Conservation (phyloP, 345 rosid species). For the Erodium maritimum region DNA sequence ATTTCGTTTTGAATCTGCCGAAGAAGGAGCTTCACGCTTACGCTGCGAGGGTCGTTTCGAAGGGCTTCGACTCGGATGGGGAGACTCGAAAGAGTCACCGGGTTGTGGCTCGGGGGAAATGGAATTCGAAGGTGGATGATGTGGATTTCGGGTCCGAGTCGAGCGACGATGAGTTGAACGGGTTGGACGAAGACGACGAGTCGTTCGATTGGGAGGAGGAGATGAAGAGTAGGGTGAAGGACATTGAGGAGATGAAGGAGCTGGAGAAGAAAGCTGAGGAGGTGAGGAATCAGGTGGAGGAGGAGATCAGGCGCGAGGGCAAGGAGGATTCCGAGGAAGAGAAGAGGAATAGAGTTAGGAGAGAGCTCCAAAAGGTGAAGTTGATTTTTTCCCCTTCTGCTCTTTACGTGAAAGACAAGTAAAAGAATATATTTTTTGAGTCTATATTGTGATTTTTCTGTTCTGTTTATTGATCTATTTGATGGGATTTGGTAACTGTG, state of each 20-base stretch:
- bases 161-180: conserved; percentile 47
- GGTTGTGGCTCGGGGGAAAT: conserved; percentile 38
- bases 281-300: conserved; percentile 43
- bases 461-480: background rate
- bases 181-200: conserved; percentile 31
- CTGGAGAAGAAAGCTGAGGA: conserved; percentile 86
- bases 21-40: conserved; percentile 38
- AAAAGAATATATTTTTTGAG: background rate
- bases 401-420: background rate
- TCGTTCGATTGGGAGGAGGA: conserved; percentile 55
- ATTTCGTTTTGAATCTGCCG: conserved; percentile 34
- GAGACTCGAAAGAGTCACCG: conserved; percentile 31
- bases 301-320: conserved; percentile 14
- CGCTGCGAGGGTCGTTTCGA: conserved; percentile 12
- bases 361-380: conserved; percentile 75
- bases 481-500: background rate
- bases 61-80: conserved; percentile 45
- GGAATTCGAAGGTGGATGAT: conserved; percentile 53
- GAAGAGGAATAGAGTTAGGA: conserved; percentile 71
- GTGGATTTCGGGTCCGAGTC: conserved; percentile 64
- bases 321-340: conserved; percentile 69
- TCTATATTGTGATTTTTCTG: background rate
- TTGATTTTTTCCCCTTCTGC: background rate
- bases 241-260: conserved; percentile 73
- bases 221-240: conserved; percentile 64